Base-by-base conservation (phyloP, 257 asterid species). In the Penstemon eatonii region DNA sequence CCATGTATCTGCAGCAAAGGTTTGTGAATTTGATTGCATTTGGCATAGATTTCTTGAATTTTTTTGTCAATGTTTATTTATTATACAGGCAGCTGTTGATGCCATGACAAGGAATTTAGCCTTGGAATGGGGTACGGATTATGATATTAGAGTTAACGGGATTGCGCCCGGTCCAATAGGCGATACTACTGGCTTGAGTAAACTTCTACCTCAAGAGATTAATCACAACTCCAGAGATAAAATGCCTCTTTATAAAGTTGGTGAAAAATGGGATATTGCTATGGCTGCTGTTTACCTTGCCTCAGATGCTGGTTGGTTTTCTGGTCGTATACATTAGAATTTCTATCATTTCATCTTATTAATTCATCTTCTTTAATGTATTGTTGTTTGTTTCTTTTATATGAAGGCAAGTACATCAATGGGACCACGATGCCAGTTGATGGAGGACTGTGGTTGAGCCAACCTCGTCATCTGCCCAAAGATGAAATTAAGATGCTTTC, bases 191-290 rank as follows among this genome's bases (percentile, higher is more conserved):
- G 98, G 98, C 25, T 5, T 87, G 73, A 84, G 92, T 60, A 89
- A 91, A 76, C 98, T 91, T 60, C 53, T 41, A 37, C 96, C 96
- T 4, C 73, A 77, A 3, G 98, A 87, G 83, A 83, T 85, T 33
- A 73, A n/a, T n/a, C 56, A 71, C 76, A 79, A 73, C 36, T 8
- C 64, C 36, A 80, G 44, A 39, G 95, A 81, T 0, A 5, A 60
- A 58, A 71, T 62, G 85, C 95, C 95, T 63, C 85, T 89, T 54
- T 86, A 65, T 81, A 85, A 69, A 75, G 62, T 89, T 49, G 98
- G 98, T 73, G 94, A 91, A 66, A 91, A 91, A 74, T 89, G 96
- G 96, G 96, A 91, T 79, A 80, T 91, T 76, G 95, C 96, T 69
- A 89, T 89, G 96, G 89, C 96, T 73, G 90, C 95, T 73, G 79